Percentiles rank a stretch among this genome's conserved stretches.
Conservation (phyloP, 768 basidiomycete genomes). For the Tylopilus balloui region DNA sequence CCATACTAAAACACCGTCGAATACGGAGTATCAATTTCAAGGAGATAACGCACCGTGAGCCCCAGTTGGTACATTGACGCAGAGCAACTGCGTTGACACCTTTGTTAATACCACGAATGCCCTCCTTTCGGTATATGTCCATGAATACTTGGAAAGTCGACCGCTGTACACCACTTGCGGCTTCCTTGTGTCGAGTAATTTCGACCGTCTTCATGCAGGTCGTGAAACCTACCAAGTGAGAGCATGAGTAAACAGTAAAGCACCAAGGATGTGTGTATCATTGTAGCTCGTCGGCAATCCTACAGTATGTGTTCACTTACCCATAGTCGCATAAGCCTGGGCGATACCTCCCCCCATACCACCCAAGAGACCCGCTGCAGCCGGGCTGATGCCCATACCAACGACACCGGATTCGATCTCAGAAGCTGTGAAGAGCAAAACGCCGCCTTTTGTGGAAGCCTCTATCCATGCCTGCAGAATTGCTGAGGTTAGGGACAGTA, state of each 20-base stretch:
- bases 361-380: constrained; percentile 82
- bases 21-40: background rate
- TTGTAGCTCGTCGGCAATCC: constrained; percentile 5
- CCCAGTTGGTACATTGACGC: constrained; percentile 92
- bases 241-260: constrained; percentile 8
- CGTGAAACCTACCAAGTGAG: constrained; percentile 70
- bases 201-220: constrained; percentile 99
- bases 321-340: constrained; percentile 99
- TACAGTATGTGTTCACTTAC: constrained; percentile 44
- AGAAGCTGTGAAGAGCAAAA: constrained; percentile 92
- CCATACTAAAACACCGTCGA: constrained; percentile 60
- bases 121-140: constrained; percentile 92
- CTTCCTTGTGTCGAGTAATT: constrained; percentile 94
- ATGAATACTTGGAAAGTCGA: constrained; percentile 93
- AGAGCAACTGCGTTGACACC: constrained; percentile 95
- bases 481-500: background rate
- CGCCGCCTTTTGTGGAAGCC: constrained; percentile 96
- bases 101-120: constrained; percentile 96
- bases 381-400: constrained; percentile 69
- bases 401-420: constrained; percentile 79
- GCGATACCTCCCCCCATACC: constrained; percentile 97
- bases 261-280: constrained; percentile 10
- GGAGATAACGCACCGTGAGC: constrained; percentile 60
- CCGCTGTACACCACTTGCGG: constrained; percentile 76
- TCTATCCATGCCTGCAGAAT: constrained; percentile 91